Evolutionary conservation across 2,329 filamentous ascomycete genomes (phyloP).

Genomic region (Epichloe coenophiala): DNA sequence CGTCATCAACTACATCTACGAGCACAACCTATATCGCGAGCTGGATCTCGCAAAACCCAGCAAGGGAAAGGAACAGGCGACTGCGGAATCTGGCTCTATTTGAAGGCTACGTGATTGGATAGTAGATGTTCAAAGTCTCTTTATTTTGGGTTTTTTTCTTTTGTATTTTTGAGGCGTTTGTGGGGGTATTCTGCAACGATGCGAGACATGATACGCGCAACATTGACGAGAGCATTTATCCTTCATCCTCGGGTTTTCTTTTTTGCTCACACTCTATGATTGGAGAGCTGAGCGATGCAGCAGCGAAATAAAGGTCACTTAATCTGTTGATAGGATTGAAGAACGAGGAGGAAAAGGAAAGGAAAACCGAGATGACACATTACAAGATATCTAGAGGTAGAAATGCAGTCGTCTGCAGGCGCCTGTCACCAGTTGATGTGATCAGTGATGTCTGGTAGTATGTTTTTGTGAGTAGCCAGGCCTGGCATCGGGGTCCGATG

Average conservation of each 20-base stretch:
- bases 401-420: neutral
- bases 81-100: conserved; percentile 15
- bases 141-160: neutral
- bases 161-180: neutral
- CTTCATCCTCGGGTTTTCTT: neutral
- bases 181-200: neutral
- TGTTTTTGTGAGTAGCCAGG: no score
- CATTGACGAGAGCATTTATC: neutral
- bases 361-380: neutral
- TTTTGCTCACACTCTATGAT: neutral
- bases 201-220: neutral
- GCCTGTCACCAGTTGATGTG: neutral
- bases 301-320: neutral
- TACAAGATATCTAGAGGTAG: neutral
- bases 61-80: conserved; percentile 13
- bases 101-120: conserved; percentile 8
- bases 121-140: neutral
- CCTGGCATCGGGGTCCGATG: no score
- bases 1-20: conserved; percentile 61
- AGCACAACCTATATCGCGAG: conserved; percentile 51
- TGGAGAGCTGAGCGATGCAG: neutral
- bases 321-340: no score
- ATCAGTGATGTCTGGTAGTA: neutral
- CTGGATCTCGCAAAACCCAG: conserved; percentile 14
- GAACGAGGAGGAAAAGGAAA: neutral